A percentile compares a stretch with the other conserved stretches of the same genome.
Evolutionary conservation across 2,329 filamentous ascomycete species (phyloP).

Genomic region (Alternaria triticina): DNA sequence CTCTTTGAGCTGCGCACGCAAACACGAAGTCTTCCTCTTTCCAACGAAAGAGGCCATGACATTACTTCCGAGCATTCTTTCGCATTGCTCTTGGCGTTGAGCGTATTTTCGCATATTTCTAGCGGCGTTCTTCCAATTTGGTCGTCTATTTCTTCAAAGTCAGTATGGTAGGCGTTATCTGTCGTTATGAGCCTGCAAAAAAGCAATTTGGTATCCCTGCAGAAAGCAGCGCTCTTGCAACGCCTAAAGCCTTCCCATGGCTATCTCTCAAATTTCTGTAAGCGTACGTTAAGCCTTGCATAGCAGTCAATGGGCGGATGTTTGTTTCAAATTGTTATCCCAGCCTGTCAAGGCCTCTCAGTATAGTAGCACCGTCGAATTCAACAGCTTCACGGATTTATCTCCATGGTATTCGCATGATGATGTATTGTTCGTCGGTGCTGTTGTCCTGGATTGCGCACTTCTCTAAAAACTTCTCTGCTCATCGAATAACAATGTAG

Average conservation of each 20-base stretch:
- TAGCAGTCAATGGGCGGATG: slow-evolving; percentile 9
- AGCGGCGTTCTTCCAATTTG: slow-evolving; percentile 28
- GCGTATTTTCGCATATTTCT: slow-evolving; percentile 24
- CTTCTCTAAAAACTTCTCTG: neutral
- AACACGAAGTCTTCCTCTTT: neutral
- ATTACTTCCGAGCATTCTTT: slow-evolving; percentile 10
- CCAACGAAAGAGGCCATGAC: neutral
- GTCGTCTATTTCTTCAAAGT: slow-evolving; percentile 6
- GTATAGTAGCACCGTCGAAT: neutral
- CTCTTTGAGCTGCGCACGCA: slow-evolving; percentile 25
- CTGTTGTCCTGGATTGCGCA: neutral
- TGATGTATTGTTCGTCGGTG: neutral
- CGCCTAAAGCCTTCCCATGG: too few relatives aligned
- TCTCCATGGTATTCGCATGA: neutral
- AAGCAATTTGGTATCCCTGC: slow-evolving; percentile 15
- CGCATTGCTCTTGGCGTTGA: slow-evolving; percentile 39
- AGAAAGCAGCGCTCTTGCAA: too few relatives aligned
- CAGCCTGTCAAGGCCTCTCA: neutral
- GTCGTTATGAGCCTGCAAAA: slow-evolving; percentile 21
- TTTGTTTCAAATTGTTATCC: neutral
- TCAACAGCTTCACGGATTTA: neutral
- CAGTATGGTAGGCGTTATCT: slow-evolving; percentile 16
- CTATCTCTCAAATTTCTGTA: neutral
- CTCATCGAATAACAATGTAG: neutral
- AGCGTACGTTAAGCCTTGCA: slow-evolving; percentile 17